phyloP scores from a whole-genome alignment of 2,329 filamentous ascomycete genomes.

The Epichloe sibirici region DNA sequence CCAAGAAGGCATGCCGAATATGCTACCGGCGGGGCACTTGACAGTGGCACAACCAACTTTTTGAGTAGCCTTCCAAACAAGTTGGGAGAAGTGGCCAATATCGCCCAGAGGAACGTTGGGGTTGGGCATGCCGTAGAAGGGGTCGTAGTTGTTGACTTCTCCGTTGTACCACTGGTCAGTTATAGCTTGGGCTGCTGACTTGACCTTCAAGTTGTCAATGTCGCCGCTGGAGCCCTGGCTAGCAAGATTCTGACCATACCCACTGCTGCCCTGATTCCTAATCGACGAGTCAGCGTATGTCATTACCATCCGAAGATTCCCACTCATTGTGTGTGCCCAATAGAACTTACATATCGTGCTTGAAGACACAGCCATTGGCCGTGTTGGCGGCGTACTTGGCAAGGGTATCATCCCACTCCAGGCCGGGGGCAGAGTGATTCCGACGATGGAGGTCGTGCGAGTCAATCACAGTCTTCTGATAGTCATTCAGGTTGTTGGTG shows the following conservation, averaged over 20 bases:
- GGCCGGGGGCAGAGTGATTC: constrained; percentile 59
- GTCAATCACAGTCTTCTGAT: constrained; percentile 37
- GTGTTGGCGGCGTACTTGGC: constrained; percentile 50
- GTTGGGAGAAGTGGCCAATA: constrained; percentile 46
- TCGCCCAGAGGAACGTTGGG: constrained; percentile 51
- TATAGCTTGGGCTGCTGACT: constrained; percentile 53
- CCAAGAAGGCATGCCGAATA: constrained; percentile 41
- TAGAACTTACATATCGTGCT: constrained; percentile 60
- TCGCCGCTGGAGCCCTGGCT: constrained; percentile 36
- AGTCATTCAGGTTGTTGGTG: constrained; percentile 11
- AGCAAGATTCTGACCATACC: constrained; percentile 89
- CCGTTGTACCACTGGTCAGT: constrained; percentile 83
- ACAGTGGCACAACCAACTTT: constrained; percentile 50
- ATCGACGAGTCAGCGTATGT: constrained; percentile 20
- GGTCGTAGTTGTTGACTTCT: constrained; percentile 46
- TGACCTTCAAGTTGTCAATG: constrained; percentile 27
- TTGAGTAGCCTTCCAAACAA: constrained; percentile 28
- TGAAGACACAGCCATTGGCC: constrained; percentile 57
- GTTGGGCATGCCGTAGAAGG: constrained; percentile 45
- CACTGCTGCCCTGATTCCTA: constrained; percentile 44
- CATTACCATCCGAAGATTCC: neutral
- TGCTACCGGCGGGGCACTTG: constrained; percentile 45
- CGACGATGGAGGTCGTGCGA: constrained; percentile 79
- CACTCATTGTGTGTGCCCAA: neutral
- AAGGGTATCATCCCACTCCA: constrained; percentile 55